Conservation (phyloP, 805 yeast species). For the Candida namnaoensis region DNA sequence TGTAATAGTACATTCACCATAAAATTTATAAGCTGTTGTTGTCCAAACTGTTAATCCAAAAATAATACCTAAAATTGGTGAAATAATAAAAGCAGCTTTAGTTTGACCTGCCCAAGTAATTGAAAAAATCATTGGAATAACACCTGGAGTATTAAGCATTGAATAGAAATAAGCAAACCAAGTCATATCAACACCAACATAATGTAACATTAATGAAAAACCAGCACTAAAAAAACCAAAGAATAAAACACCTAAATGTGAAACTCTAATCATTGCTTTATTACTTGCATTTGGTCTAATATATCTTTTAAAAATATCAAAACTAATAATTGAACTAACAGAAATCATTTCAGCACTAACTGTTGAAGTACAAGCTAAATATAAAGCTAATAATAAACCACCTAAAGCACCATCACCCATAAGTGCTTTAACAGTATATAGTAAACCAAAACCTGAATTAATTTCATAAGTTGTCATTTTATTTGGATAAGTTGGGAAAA, state of each 20-base stretch:
- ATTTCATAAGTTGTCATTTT: slow-evolving; percentile 26
- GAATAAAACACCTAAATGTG: slow-evolving; percentile 23
- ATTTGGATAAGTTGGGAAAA: slow-evolving; percentile 29
- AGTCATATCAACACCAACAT: slow-evolving; percentile 18
- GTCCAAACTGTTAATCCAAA: slow-evolving; percentile 25
- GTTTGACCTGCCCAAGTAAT: slow-evolving; percentile 27
- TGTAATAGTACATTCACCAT: slow-evolving; percentile 19
- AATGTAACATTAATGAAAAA: slow-evolving; percentile 25
- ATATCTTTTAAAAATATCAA: slow-evolving; percentile 28
- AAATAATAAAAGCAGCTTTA: slow-evolving; percentile 19
- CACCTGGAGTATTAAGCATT: slow-evolving; percentile 30
- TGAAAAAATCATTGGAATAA: slow-evolving; percentile 24
- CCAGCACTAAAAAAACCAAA: slow-evolving; percentile 32
- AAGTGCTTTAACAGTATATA: slow-evolving; percentile 34
- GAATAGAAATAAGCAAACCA: slow-evolving; percentile 25
- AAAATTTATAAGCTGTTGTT: slow-evolving; percentile 20
- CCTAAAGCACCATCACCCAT: slow-evolving; percentile 34
- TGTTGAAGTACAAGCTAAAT: slow-evolving; percentile 31
- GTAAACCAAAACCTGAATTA: slow-evolving; percentile 26
- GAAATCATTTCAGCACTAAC: slow-evolving; percentile 33
- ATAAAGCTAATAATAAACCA: slow-evolving; percentile 25
- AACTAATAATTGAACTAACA: slow-evolving; percentile 26
- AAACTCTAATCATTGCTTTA: slow-evolving; percentile 21
- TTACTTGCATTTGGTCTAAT: slow-evolving; percentile 28
- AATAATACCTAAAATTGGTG: slow-evolving; percentile 23